phyloP scores from a whole-genome alignment of 106 monocot species.

The Hemerocallis citrina region DNA sequence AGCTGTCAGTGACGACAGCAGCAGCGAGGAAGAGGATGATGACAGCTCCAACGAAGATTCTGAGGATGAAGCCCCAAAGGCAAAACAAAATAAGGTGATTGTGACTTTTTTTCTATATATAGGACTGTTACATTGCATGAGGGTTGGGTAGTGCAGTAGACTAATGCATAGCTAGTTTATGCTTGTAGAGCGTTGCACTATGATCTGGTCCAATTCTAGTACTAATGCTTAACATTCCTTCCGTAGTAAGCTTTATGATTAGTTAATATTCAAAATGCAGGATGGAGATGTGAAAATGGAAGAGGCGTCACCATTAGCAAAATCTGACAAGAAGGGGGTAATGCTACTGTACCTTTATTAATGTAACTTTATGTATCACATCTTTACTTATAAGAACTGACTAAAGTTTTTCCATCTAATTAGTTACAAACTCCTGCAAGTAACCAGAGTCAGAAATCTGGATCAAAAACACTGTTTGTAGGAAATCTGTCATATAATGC shows the following conservation, averaged over 20 bases:
- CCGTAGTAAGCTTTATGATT: background rate
- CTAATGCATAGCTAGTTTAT: background rate
- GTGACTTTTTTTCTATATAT: background rate
- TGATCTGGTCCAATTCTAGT: background rate
- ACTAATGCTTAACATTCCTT: background rate
- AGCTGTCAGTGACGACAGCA: slow-evolving; percentile 31
- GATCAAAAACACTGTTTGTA: slow-evolving; percentile 63
- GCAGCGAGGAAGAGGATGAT: slow-evolving; percentile 50
- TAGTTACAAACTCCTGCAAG: slow-evolving; percentile 51
- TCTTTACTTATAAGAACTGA: no score
- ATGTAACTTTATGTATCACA: background rate
- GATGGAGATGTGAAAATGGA: slow-evolving; percentile 34
- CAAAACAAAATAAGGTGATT: slow-evolving; percentile 16
- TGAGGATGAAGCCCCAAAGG: slow-evolving; percentile 39
- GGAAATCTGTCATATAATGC: slow-evolving; percentile 58
- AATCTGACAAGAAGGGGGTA: slow-evolving; percentile 40
- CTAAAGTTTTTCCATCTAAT: no score
- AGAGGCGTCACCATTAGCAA: slow-evolving; percentile 18
- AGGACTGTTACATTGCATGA: background rate
- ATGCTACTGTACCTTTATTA: background rate
- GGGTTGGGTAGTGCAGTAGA: background rate
- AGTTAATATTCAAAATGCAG: slow-evolving; percentile 7
- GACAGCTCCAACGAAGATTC: slow-evolving; percentile 59
- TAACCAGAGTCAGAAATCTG: slow-evolving; percentile 22
- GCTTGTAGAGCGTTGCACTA: background rate